Evolutionary conservation across 1,284 basidiomycete genomes (phyloP).

Genomic region (Ganoderma multipileum): DNA sequence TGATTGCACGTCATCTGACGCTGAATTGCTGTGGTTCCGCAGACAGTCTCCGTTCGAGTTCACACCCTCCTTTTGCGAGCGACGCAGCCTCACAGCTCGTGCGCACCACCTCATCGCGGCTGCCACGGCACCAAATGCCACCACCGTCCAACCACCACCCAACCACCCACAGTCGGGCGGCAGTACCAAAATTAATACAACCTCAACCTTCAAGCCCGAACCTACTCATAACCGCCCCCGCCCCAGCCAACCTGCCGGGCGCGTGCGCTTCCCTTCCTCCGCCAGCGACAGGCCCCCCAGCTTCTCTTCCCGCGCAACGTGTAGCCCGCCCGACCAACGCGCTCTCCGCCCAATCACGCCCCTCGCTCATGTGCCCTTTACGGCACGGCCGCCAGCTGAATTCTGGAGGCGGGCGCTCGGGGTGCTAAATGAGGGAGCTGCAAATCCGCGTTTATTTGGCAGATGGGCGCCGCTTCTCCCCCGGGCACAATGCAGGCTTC

Average conservation of each 20-base stretch:
- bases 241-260: neutral
- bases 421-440: neutral
- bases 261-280: neutral
- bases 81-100: neutral
- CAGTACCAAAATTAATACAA: too few species aligned
- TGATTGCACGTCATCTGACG: neutral
- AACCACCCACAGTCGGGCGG: too few species aligned
- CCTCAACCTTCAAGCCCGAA: neutral
- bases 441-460: conserved; percentile 3
- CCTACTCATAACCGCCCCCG: neutral
- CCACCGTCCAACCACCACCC: neutral
- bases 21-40: neutral
- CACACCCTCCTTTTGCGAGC: neutral
- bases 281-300: neutral
- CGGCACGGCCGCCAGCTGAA: neutral
- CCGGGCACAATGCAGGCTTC: too few species aligned
- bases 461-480: too few species aligned
- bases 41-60: accelerated
- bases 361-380: neutral
- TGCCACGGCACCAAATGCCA: neutral
- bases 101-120: neutral
- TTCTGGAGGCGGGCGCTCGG: neutral
- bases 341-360: neutral
- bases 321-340: neutral
- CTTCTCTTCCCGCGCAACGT: neutral